These are phyloP conservation scores for Ceriops zippeliana DNA, from an alignment of 345 rosid species.

Conservation along the genomic window DNA sequence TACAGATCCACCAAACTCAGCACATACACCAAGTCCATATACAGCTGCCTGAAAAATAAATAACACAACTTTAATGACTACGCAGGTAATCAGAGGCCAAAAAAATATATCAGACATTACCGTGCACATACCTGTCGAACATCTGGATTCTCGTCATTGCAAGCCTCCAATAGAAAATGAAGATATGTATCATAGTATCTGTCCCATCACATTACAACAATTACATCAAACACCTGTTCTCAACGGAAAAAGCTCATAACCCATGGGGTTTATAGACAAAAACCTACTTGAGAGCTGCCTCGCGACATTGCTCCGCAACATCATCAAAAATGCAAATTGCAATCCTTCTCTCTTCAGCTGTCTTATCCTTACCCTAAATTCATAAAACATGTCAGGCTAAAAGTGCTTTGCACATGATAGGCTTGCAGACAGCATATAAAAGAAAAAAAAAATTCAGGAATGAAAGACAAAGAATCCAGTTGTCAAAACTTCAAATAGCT, in stretches of 20 bases:
- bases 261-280: neutral
- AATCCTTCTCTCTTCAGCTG: slow-evolving; percentile 97
- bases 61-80: slow-evolving; percentile 14
- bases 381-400: slow-evolving; percentile 15
- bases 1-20: slow-evolving; percentile 89
- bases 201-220: slow-evolving; percentile 24
- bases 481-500: too few species aligned
- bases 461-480: too few species aligned
- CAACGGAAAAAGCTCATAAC: slow-evolving; percentile 12
- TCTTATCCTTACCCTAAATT: slow-evolving; percentile 91
- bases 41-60: slow-evolving; percentile 80
- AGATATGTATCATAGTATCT: slow-evolving; percentile 96
- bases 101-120: slow-evolving; percentile 5
- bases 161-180: slow-evolving; percentile 97
- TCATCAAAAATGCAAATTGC: slow-evolving; percentile 99
- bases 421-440: neutral
- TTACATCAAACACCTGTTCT: slow-evolving; percentile 15
- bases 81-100: slow-evolving; percentile 1
- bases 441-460: neutral
- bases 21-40: slow-evolving; percentile 99
- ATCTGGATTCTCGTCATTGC: slow-evolving; percentile 89
- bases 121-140: slow-evolving; percentile 75
- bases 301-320: slow-evolving; percentile 97
- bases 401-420: neutral
- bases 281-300: slow-evolving; percentile 83